Evolutionary conservation across 2,329 filamentous ascomycete genomes (phyloP), one percentile per base, ranked within the genome.

Genomic region (Phialophora macrospora): DNA sequence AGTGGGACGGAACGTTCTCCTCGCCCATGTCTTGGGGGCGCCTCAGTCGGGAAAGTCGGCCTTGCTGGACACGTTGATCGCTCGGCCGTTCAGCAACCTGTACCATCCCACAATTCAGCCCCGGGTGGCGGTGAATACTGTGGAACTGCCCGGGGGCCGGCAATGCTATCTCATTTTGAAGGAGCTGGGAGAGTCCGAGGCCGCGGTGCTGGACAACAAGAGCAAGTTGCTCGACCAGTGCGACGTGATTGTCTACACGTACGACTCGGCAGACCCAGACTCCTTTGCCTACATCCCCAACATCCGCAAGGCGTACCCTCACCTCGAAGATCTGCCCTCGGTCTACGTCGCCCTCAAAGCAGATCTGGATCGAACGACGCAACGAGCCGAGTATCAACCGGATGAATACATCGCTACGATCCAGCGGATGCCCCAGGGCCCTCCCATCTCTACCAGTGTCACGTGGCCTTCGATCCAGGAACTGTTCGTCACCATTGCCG

Each of bases 161-260:
- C 95, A 99, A 79, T 96, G 93, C 77, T 98, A 99, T 75, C 84
- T 99, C 38, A 98, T 99, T 65, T 83, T 98, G 26, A 92, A 97
- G 74, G 95, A 99, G 78, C 88, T 98, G 0, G 95, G 95, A 38
- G 93, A 98, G 77, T 72, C 71, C 4, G 95, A 98, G 77, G 90
- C 92, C 0, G 95, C 95, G 12, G 93, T 98, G 62, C 82, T 99
- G 2, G 95, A 98, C 63, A 99, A 99, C 75, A 88, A 89, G 74
- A 86, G 88, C 52, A 97, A 96, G 78, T 84, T 82, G 3, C 74
- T 99, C 14, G 92, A 97, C 73, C 89, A 93, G 5, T 98, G 94
- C 78, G 95, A 99, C 77, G 84, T 99, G 26, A 85, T 99, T 54
- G 96, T 94, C 78, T 98, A 96, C 78, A 89, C 92, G 0, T 99